Percentiles rank a stretch among this genome's conserved stretches.
phyloP scores from a whole-genome alignment of 2,329 filamentous ascomycete species.

The Elsinoe arachidis region DNA sequence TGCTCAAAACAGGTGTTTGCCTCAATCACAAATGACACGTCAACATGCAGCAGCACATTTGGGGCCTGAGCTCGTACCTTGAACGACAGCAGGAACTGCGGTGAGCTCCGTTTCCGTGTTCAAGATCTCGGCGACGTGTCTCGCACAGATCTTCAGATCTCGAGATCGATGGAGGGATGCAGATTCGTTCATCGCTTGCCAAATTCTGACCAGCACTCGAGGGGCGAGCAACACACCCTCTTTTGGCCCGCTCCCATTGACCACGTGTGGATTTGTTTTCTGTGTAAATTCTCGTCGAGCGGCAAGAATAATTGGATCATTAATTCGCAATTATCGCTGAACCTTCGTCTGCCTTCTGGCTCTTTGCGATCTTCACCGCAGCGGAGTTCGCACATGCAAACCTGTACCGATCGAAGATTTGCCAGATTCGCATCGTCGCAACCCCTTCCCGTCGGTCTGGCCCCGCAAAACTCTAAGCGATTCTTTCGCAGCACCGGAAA shows the following conservation, averaged over 20 bases:
- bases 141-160: background rate
- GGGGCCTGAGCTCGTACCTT: background rate
- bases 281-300: background rate
- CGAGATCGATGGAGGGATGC: background rate
- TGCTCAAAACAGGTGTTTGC: constrained; percentile 21
- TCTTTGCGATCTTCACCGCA: background rate
- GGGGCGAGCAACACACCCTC: background rate
- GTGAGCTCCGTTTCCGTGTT: background rate
- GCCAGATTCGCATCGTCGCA: background rate
- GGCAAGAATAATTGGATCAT: background rate
- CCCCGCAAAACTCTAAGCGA: constrained; percentile 5
- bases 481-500: background rate
- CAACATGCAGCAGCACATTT: constrained; percentile 44
- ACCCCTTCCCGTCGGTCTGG: background rate
- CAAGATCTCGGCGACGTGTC: background rate
- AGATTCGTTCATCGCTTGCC: background rate
- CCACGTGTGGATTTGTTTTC: background rate
- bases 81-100: background rate
- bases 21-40: constrained; percentile 68
- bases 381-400: background rate
- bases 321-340: background rate
- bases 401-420: background rate
- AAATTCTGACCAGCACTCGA: background rate
- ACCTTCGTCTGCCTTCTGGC: background rate
- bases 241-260: background rate